Conservation (phyloP, 1,284 basidiomycete genomes). For the Marasmius tenuissimus region DNA sequence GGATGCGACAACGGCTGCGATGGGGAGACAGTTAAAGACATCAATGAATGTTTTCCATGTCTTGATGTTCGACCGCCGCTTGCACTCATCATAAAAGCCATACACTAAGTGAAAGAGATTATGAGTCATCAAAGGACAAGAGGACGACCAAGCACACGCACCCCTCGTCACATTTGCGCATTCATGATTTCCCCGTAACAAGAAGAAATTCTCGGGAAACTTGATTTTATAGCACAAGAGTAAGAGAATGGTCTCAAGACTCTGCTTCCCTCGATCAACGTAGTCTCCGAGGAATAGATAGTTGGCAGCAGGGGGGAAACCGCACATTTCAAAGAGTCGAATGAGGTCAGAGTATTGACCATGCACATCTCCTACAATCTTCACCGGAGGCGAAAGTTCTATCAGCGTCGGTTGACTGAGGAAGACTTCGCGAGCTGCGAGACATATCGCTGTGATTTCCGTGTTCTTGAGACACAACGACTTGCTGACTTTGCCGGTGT, state of each 20-base stretch:
- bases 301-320: slow-evolving; percentile 96
- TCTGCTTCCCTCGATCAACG: slow-evolving; percentile 98
- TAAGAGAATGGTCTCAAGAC: slow-evolving; percentile 95
- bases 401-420: slow-evolving; percentile 96
- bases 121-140: slow-evolving; percentile 14
- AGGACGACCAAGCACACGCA: slow-evolving; percentile 32
- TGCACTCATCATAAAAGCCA: slow-evolving; percentile 99
- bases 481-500: slow-evolving; percentile 97
- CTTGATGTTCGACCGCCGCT: slow-evolving; percentile 98
- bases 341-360: slow-evolving; percentile 99
- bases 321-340: slow-evolving; percentile 98
- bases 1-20: slow-evolving; percentile 97
- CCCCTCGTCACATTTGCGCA: slow-evolving; percentile 99
- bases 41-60: slow-evolving; percentile 99
- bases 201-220: slow-evolving; percentile 99
- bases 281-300: slow-evolving; percentile 99
- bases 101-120: slow-evolving; percentile 67
- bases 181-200: slow-evolving; percentile 97
- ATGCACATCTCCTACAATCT: slow-evolving; percentile 99
- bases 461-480: slow-evolving; percentile 95
- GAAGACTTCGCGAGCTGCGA: slow-evolving; percentile 96
- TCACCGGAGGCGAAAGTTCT: slow-evolving; percentile 97
- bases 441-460: slow-evolving; percentile 94
- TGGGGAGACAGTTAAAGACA: slow-evolving; percentile 98
- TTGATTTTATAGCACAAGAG: slow-evolving; percentile 99